These are phyloP conservation scores for Solanum microdontum DNA, from an alignment of 257 asterid genomes.

Conservation along the genomic window DNA sequence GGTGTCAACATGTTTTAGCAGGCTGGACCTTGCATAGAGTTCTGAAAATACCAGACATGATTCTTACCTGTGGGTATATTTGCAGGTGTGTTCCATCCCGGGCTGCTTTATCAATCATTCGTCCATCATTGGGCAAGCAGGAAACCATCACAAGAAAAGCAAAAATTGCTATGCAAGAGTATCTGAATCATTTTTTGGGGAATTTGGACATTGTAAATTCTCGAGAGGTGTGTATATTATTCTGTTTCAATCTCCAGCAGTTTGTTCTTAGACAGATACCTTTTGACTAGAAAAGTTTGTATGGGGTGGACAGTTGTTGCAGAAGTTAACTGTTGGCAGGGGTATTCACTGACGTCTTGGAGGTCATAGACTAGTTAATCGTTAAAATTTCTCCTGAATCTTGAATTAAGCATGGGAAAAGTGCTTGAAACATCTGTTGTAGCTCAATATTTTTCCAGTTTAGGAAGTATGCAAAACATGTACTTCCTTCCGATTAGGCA, in stretches of 20 bases:
- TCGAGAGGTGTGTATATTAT: constrained; percentile 52
- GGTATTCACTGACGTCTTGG: neutral
- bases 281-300: neutral
- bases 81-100: constrained; percentile 78
- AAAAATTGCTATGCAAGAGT: constrained; percentile 89
- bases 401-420: neutral
- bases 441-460: neutral
- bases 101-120: constrained; percentile 81
- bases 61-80: neutral
- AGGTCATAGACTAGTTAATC: neutral
- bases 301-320: neutral
- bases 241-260: neutral
- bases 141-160: constrained; percentile 61
- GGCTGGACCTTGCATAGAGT: neutral
- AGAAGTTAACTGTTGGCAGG: neutral
- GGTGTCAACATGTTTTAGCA: constrained; percentile 29
- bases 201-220: constrained; percentile 77
- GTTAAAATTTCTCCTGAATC: neutral
- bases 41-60: neutral
- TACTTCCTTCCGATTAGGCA: neutral
- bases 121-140: constrained; percentile 75
- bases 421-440: neutral
- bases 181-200: constrained; percentile 84
- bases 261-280: neutral
- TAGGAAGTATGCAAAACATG: neutral